Evolutionary conservation across 2,329 filamentous ascomycete species (phyloP).

Genomic region (Aspergillus bombycis): DNA sequence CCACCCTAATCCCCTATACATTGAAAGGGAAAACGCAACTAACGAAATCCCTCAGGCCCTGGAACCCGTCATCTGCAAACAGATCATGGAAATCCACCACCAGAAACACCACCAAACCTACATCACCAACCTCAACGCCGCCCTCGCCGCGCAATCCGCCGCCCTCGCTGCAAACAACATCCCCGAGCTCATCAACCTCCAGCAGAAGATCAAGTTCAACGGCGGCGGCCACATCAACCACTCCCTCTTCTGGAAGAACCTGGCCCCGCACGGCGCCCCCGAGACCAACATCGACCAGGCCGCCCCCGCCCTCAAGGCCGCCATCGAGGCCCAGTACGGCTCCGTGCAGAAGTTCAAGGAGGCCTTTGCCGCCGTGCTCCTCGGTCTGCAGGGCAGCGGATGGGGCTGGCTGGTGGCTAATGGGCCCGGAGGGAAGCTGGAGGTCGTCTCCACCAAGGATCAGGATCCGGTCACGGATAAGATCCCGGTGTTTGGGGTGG

Average conservation of each 20-base stretch:
- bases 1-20: neutral
- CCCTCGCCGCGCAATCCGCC: constrained; percentile 65
- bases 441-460: constrained; percentile 81
- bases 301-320: constrained; percentile 59
- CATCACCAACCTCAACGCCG: constrained; percentile 83
- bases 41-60: constrained; percentile 72
- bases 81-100: constrained; percentile 96
- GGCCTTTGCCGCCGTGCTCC: constrained; percentile 65
- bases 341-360: constrained; percentile 66
- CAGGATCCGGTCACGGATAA: constrained; percentile 81
- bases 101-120: constrained; percentile 93
- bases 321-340: constrained; percentile 70
- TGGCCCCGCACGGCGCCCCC: constrained; percentile 62
- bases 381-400: constrained; percentile 78
- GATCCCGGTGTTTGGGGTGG: constrained; percentile 76
- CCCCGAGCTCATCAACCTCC: constrained; percentile 67
- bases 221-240: constrained; percentile 94
- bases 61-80: constrained; percentile 75
- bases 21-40: neutral
- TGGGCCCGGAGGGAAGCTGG: constrained; percentile 59
- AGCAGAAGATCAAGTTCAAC: constrained; percentile 79
- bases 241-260: constrained; percentile 87
- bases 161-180: constrained; percentile 63
- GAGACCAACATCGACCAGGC: constrained; percentile 61
- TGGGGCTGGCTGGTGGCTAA: constrained; percentile 84